phyloP scores from a whole-genome alignment of 768 basidiomycete genomes.

The Leccinum longicurvipes region DNA sequence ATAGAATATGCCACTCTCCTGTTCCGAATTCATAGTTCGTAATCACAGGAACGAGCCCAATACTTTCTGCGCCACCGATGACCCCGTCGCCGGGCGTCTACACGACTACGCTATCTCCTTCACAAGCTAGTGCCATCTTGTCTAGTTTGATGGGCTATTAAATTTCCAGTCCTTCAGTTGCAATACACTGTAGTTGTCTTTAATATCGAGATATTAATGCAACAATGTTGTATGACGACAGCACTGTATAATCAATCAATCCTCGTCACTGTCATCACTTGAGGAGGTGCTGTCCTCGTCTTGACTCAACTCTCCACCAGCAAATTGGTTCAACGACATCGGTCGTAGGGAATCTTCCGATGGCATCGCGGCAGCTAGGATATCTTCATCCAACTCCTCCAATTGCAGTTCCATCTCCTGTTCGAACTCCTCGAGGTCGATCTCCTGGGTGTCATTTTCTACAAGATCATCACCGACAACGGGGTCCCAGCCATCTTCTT shows the following conservation, averaged over 20 bases:
- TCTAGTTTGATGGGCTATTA: constrained; percentile 25
- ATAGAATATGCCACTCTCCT: neutral
- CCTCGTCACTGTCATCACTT: constrained; percentile 55
- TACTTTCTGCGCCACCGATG: constrained; percentile 11
- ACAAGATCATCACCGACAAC: constrained; percentile 29
- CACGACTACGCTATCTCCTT: constrained; percentile 23
- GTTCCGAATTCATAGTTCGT: constrained; percentile 3
- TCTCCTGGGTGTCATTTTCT: constrained; percentile 33
- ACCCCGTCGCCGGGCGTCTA: neutral
- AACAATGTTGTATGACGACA: constrained; percentile 4
- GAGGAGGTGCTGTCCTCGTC: constrained; percentile 51
- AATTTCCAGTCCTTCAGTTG: neutral
- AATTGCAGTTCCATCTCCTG: constrained; percentile 35
- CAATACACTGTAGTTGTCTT: constrained; percentile 3
- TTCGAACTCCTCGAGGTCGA: constrained; percentile 35
- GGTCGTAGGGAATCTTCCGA: constrained; percentile 37
- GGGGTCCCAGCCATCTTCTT: constrained; percentile 53
- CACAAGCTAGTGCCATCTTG: constrained; percentile 31
- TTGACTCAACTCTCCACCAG: constrained; percentile 37
- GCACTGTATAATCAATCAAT: constrained; percentile 27
- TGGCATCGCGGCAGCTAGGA: constrained; percentile 41
- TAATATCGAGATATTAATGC: constrained; percentile 4
- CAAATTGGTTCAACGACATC: constrained; percentile 51
- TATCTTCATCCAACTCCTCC: constrained; percentile 49
- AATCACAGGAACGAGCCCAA: constrained; percentile 14